Evolutionary conservation across 768 basidiomycete species (phyloP), one percentile per base, ranked within the genome.

Genomic region (Polyporus arcularius): DNA sequence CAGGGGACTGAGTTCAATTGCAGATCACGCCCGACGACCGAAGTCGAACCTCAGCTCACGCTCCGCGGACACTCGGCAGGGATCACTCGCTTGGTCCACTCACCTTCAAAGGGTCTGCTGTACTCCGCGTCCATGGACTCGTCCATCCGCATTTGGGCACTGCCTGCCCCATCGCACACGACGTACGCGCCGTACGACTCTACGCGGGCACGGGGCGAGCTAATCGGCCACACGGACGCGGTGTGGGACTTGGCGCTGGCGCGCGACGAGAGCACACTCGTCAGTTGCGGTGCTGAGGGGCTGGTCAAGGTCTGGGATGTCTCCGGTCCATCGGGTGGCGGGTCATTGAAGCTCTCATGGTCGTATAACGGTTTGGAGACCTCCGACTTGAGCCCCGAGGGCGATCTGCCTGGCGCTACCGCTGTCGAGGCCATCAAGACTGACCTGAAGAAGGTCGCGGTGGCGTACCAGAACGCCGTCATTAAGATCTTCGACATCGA

Each of bases 111-210:
- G 63, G 85, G 86, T 41, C 75, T 90, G 14, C 77, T 99, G 46
- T 96, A 95, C 74, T 96, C 95, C 8, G 94, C 92, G 12, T 97
- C 95, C 0, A 78, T 98, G 46, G 97, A 99, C 73, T 90, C 92
- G 9, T 94, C 94, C 4, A 93, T 98, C 70, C 86, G 93, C 32
- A 81, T 97, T 21, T 98, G 96, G 96, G 84, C 85, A 9, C 76
- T 96, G 38, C 95, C 96, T 8, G 66, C 82, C 8, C 75, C 82
- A 4, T 80, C 85, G 39, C 90, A 94, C 73, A 91, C 93, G 54
- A 93, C 95, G 15, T 99, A 98, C 74, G 90, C 92, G 1, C 88
- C 94, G 0, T 94, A 92, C 72, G 95, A 98, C 67, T 83, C 90
- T 51, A 86, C 86, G 0, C 82, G 88, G 4, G 81, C 86, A 31